Evolutionary conservation across 139 green algal species (phyloP).

Genomic region (Haematococcus sp.): DNA sequence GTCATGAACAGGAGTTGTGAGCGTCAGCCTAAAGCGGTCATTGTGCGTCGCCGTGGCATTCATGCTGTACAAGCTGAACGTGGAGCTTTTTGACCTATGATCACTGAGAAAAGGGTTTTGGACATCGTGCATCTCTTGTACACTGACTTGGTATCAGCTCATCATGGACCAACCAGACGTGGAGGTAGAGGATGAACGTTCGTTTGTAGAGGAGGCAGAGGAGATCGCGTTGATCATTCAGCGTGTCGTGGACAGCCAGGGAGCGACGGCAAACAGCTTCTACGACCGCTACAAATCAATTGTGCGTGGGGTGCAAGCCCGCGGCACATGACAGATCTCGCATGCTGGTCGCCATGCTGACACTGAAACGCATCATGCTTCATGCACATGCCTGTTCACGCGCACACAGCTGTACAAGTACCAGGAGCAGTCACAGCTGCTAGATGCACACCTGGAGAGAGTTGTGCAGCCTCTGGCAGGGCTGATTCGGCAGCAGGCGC

Average conservation of each 20-base stretch:
- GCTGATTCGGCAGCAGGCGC: constrained; percentile 55
- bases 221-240: constrained; percentile 15
- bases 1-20: too few species aligned
- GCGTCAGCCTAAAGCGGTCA: too few species aligned
- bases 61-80: too few species aligned
- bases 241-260: constrained; percentile 7
- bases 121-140: too few species aligned
- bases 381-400: neutral
- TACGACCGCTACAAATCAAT: constrained; percentile 20
- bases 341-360: neutral
- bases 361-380: neutral
- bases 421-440: constrained; percentile 91
- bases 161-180: too few species aligned
- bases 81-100: too few species aligned
- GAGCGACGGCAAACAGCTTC: neutral
- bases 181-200: neutral
- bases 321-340: neutral
- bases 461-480: constrained; percentile 72
- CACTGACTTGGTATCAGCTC: too few species aligned
- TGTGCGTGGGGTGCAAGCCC: constrained; percentile 9
- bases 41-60: too few species aligned
- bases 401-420: constrained; percentile 83
- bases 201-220: constrained; percentile 14
- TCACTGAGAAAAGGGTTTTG: neutral
- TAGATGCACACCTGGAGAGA: constrained; percentile 85